phyloP scores from a whole-genome alignment of 257 asterid genomes.

The Jasminum sambac region DNA sequence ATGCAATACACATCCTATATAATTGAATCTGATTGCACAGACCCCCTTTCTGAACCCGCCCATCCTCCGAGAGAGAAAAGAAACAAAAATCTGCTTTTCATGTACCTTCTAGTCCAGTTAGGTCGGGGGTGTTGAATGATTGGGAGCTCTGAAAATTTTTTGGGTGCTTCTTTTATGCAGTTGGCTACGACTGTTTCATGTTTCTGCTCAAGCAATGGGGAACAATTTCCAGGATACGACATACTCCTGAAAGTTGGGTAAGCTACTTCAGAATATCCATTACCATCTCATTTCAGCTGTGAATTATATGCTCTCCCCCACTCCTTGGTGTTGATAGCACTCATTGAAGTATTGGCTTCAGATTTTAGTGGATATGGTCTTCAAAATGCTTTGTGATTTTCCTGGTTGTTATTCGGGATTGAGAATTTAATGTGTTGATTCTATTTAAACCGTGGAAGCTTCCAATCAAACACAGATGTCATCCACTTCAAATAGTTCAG shows the following conservation, averaged over 20 bases:
- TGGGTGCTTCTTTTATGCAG: constrained; percentile 41
- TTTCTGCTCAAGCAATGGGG: constrained; percentile 83
- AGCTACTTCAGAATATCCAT: constrained; percentile 22
- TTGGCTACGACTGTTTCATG: constrained; percentile 64
- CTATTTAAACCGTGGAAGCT: not conserved
- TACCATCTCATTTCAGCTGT: not conserved
- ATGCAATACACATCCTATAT: not conserved
- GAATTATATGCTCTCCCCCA: not conserved
- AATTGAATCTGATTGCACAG: not conserved
- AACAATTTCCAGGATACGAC: constrained; percentile 84
- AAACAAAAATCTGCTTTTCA: not conserved
- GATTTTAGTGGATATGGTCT: not conserved
- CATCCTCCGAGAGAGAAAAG: not conserved
- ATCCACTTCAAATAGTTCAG: not conserved
- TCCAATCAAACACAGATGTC: not conserved
- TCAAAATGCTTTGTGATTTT: not conserved
- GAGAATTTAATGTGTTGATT: not conserved
- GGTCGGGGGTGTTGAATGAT: not conserved
- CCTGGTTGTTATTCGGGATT: not conserved
- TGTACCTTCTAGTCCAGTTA: not conserved
- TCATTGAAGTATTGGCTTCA: not conserved
- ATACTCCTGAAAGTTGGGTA: constrained; percentile 87
- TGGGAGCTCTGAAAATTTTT: not conserved
- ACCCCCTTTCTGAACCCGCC: not conserved
- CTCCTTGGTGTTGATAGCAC: not conserved